phyloP scores from a whole-genome alignment of 108 stramenopile species.

The Nitzschia putrida region DNA sequence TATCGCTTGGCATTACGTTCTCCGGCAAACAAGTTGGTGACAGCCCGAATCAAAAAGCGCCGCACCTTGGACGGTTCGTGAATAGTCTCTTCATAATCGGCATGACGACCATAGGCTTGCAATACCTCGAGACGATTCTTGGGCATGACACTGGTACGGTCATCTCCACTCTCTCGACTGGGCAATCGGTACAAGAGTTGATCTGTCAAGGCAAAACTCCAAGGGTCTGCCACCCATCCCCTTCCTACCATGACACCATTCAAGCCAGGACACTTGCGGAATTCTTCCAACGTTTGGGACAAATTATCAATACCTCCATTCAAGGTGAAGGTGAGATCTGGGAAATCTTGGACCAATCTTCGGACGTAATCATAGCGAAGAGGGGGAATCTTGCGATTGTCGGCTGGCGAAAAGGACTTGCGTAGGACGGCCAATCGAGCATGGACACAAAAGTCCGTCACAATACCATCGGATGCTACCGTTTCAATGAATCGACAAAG shows the following conservation, averaged over 20 bases:
- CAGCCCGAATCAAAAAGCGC: constrained; percentile 72
- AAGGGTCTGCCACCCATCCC: constrained; percentile 75
- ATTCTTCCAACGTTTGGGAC: constrained; percentile 60
- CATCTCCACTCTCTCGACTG: background rate
- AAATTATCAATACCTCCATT: constrained; percentile 88
- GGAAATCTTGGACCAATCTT: constrained; percentile 75
- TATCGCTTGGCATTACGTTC: constrained; percentile 83
- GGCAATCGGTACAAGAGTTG: constrained; percentile 50
- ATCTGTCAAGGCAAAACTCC: constrained; percentile 86
- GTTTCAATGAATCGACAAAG: constrained; percentile 84
- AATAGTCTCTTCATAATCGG: constrained; percentile 65
- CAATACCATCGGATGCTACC: constrained; percentile 78
- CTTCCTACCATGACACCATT: constrained; percentile 88
- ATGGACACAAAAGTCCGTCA: constrained; percentile 93
- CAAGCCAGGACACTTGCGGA: constrained; percentile 56
- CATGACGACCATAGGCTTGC: constrained; percentile 68
- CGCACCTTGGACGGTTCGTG: constrained; percentile 71
- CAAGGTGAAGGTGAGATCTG: constrained; percentile 75
- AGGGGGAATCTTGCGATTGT: constrained; percentile 96
- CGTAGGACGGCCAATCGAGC: constrained; percentile 94
- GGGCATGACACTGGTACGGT: background rate
- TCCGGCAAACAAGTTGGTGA: constrained; percentile 79
- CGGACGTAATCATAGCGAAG: constrained; percentile 83
- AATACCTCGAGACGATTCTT: constrained; percentile 75
- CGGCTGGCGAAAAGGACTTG: constrained; percentile 89